Base-by-base conservation (phyloP, 2,329 filamentous ascomycete genomes). In the Coleophoma cylindrospora region DNA sequence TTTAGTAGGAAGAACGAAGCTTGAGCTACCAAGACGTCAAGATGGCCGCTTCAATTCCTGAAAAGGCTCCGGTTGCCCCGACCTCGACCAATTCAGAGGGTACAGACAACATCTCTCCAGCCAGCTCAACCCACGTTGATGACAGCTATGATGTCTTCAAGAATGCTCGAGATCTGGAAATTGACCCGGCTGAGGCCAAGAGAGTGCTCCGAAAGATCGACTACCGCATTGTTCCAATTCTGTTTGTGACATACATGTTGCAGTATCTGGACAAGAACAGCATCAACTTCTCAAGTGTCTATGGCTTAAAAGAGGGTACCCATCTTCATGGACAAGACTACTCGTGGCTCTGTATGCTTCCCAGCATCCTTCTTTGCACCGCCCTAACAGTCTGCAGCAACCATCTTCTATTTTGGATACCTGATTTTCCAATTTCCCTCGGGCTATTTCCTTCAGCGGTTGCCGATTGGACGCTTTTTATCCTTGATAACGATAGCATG, bases 241-340 rank as follows among this genome's bases (percentile, higher is more conserved):
- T 83, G 10, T 81, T 82, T 52, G 55, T 75, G 40, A 80, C 75
- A 0, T 83, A 83, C 58, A 75, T 76, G 66, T 62, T 83, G 54
- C 80, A 81, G 57, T 83, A 82, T 50, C 79, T 83, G 70, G 80
- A 84, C 62, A 84, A 84, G 62, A 75, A 75, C 58, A 68, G 69
- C 0, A 70, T 75, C 61, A 76, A 75, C 56, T 79, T 77, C 60
- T 74, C 74, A 8, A 72, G 70, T 50, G 71, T 71, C 0, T 79
- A 73, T 55, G 75, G 74, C 0, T 60, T 79, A 12, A 62, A 73
- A 40, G 61, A 73, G 34, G 74, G 70, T 1, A 75, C 74, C 0
- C 62, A 77, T 48, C 65, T 81, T 6, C 55, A 67, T 8, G 72
- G 72, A 11, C 68, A 77, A 50, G 67, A 80, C 48, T 81, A 78